Evolutionary conservation across 345 rosid species (phyloP), one percentile per base, ranked within the genome.

Genomic region (Bruguiera gymnorhiza): DNA sequence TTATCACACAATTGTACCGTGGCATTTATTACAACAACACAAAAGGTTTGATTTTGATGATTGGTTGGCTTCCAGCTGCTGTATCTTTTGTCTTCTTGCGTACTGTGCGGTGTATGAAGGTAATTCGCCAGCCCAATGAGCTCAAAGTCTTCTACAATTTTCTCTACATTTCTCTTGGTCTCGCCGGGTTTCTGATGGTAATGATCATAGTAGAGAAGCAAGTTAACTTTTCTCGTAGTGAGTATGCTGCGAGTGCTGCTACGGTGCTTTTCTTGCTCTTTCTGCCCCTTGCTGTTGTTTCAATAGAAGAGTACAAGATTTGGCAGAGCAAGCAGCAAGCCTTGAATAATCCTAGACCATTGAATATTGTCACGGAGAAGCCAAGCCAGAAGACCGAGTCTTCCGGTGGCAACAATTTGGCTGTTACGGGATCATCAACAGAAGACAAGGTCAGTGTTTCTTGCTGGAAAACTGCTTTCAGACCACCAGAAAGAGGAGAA

Each of bases 41-140:
- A 0, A 79, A 67, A 60, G 27, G 83, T 23, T 75, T 88, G 73
- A 88, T 88, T 34, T 70, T 86, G 70, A 72, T 88, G 5, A 85
- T 88, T 0, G 93, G 79, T 0, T 86, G 86, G 86, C 81, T 86
- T 30, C 93, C 93, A 0, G 83, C 89, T 0, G 90, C 69, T 19
- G 65, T 86, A 10, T 86, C 90, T 4, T 72, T 85, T 5, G 75
- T 66, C 21, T 86, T 85, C 62, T 64, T 83, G 6, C 60, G 81
- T 6, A 83, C 86, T 0, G 79, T 86, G 46, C 76, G 89, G 65
- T 46, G 73, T 60, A 70, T 82, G 82, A 81, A 77, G 69, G 86
- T 80, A 26, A 60, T 73, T 57, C 81, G 81, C 27, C 87, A 84
- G 26, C 39, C 80, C 0, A 82, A 83, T 30, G 90, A 88, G 73